Base-by-base conservation (phyloP, 805 yeast genomes). In the Candida ficus region DNA sequence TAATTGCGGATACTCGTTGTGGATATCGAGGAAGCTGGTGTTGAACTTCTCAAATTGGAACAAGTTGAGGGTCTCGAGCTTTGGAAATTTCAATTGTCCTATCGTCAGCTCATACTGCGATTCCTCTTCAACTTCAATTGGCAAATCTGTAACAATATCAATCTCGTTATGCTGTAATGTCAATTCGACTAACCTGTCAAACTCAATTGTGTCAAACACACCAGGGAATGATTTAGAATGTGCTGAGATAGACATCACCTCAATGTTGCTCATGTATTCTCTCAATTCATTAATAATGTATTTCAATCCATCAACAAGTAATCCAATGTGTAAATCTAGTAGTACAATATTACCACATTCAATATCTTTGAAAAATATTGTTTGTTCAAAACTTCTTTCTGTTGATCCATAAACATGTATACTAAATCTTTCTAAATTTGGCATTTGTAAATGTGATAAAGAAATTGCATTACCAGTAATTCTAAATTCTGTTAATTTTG, bases 401-500 rank as follows among this genome's bases (percentile, higher is more conserved):
- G 29, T 37, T 4, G 56, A 46, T 0, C 54, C 55, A 46, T 46
- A 47, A 2, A 54, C n/a, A 8, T 43, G 43, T 3, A 54, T 26
- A 2, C 38, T 18, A 3, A 54, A 21, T 2, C 18, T 32, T 6
- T 35, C 23, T 21, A 54, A 19, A 0, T 22, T 25, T 11, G 59
- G 57, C 2, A 52, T 13, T 3, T 30, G 12, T 6, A 42, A 18
- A 19, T 41, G 27, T 3, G 35, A 30, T 14, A 54, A 35, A 0
- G 46, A 42, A 3, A 53, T 27, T 6, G 57, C 45, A 33, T 53
- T 54, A 5, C 59, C 59, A 5, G 43, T 42, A 3, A 54, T 46
- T 10, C 38, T 35, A 16, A 54, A 33, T 0, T 18, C 31, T 29
- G 21, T 40, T 23, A 54, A 37, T 7, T 29, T 39, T 7, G 10